phyloP scores from a whole-genome alignment of 2,329 filamentous ascomycete genomes.

The Biscogniauxia sp. region DNA sequence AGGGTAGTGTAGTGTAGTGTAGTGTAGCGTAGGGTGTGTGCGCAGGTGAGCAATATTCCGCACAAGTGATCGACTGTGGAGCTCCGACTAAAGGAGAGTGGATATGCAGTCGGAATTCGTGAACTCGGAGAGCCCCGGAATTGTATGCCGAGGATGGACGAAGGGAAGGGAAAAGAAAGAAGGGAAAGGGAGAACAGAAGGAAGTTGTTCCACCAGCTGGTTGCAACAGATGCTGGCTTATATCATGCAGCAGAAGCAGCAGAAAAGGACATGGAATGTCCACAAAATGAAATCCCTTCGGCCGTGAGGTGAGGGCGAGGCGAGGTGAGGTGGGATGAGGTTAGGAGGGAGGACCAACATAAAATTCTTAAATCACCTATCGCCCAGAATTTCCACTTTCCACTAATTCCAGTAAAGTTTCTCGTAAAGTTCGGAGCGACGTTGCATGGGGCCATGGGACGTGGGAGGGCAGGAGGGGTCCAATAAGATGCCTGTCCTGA shows the following conservation, averaged over 20 bases:
- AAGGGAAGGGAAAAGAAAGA: conserved; percentile 11
- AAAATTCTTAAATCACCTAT: not conserved
- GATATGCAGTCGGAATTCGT: conserved; percentile 7
- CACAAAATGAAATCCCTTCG: conserved; percentile 2
- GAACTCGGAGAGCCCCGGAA: conserved; percentile 21
- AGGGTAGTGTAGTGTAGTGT: no score
- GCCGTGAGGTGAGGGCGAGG: not conserved
- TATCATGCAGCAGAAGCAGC: conserved; percentile 6
- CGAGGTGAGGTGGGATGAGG: no score
- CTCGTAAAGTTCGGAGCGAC: not conserved
- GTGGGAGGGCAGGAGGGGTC: not conserved
- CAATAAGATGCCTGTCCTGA: not conserved
- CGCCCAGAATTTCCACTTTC: not conserved
- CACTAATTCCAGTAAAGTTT: no score
- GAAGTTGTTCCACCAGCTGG: not conserved
- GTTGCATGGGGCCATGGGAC: not conserved
- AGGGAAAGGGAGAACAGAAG: conserved; percentile 9
- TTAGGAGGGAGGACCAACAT: not conserved
- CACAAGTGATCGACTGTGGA: conserved; percentile 19
- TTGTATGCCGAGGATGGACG: conserved; percentile 6
- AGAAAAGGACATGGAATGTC: conserved; percentile 3
- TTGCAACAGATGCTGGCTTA: conserved; percentile 11
- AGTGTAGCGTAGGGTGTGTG: not conserved
- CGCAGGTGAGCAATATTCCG: not conserved
- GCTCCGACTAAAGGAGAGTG: conserved; percentile 26